Conservation (phyloP, 2,329 filamentous ascomycete genomes). For the Colletotrichum zoysiae region DNA sequence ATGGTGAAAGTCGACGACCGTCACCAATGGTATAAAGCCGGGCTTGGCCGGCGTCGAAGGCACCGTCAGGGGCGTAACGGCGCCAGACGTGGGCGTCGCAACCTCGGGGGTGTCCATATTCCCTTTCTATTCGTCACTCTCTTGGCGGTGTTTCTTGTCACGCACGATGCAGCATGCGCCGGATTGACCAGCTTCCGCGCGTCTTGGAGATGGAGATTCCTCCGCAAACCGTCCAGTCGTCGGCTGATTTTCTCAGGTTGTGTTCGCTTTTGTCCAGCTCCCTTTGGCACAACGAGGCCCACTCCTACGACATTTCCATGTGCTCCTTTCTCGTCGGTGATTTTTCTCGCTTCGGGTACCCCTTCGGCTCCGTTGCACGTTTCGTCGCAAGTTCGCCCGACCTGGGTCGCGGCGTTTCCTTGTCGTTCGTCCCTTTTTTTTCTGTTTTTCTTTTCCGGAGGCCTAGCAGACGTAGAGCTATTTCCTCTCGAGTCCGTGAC, state of each 20-base stretch:
- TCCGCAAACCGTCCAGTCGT: conserved; percentile 13
- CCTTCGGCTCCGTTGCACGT: conserved; percentile 21
- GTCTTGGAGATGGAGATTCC: not conserved
- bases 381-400: conserved; percentile 19
- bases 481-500: not conserved
- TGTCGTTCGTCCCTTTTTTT: not conserved
- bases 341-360: conserved; percentile 14
- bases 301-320: conserved; percentile 38
- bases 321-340: conserved; percentile 14
- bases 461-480: conserved; percentile 12
- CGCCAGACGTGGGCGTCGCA: conserved; percentile 35
- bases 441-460: not conserved
- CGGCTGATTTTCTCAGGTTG: not conserved
- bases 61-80: conserved; percentile 36
- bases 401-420: conserved; percentile 11
- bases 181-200: not conserved
- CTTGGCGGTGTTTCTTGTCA: not conserved
- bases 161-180: conserved; percentile 9
- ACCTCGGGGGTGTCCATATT: conserved; percentile 39
- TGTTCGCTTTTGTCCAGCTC: conserved; percentile 7
- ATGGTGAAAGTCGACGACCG: conserved; percentile 88
- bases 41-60: conserved; percentile 45
- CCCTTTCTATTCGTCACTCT: conserved; percentile 16
- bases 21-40: conserved; percentile 76
- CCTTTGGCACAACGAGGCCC: conserved; percentile 36